Evolutionary conservation across 176 grass and related monocot genomes (phyloP), one percentile per base, ranked within the genome.

Genomic region (Saccharum spontaneum): DNA sequence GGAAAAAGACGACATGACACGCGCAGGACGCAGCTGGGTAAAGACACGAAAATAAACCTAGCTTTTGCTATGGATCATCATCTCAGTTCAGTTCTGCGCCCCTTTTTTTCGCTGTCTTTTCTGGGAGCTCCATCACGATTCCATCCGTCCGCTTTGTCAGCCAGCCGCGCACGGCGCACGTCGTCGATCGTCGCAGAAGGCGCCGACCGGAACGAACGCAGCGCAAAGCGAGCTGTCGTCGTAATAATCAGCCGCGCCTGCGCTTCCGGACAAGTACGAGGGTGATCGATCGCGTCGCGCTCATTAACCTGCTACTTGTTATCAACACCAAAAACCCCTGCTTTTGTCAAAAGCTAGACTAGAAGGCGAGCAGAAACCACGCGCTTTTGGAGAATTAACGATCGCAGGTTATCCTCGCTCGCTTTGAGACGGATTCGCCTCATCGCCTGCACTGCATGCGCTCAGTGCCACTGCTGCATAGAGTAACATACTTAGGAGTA

Each of bases 41-140:
- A 54, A 54, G 49, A 54, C 49, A 54, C 49, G 49, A 18, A 55
- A 55, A 55, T 55, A 55, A 23, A 60, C 57, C 52, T n/a, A 20
- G 55, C 20, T n/a, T 59, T 59, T 59, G 52, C 18, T 8, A 7
- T 59, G 8, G 57, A 60, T 60, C 22, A 59, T 59, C 20, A 60
- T 24, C 55, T 9, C 17, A 24, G 57, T 24, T 23, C 57, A 60
- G 57, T 24, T 59, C 8, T 34, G 17, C 20, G 20, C 18, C 7
- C 31, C 37, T 23, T 24, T n/a, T 85, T 85, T 86, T 17, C 70
- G 62, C 33, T 67, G 82, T 82, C 71, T 82, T 69, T 89, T 77
- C 49, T 38, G 69, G 30, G 11, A 33, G 60, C 23, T 26, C 59
- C 9, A 79, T 48, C 39, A 16, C 30, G 71, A 26, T 22, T 30